A percentile compares a stretch with the other conserved stretches of the same genome.
These are phyloP conservation scores for Tuber umbilicatum DNA, from an alignment of 495 filamentous ascomycete species.

Conservation along the genomic window DNA sequence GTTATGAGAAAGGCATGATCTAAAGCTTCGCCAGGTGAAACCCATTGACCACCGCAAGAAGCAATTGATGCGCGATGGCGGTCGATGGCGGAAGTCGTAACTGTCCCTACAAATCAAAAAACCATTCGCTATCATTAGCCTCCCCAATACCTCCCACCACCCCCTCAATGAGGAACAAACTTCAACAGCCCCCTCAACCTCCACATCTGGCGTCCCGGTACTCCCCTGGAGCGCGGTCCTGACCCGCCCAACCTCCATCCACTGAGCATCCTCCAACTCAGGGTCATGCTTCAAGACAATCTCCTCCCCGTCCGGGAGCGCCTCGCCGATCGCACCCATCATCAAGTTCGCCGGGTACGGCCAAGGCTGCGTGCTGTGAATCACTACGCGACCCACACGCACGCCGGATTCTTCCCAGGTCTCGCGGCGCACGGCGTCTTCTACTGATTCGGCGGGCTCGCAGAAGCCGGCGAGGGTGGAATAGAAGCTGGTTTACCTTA, in stretches of 20 bases:
- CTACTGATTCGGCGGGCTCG: conserved; percentile 88
- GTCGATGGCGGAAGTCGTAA: conserved; percentile 67
- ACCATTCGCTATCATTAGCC: not conserved
- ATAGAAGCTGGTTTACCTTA: conserved; percentile 61
- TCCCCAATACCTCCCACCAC: conserved; percentile 3
- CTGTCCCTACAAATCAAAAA: conserved; percentile 45
- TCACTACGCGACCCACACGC: conserved; percentile 72
- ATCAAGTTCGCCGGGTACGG: conserved; percentile 84
- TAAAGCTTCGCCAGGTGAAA: conserved; percentile 40
- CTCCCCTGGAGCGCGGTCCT: conserved; percentile 54
- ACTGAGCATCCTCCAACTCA: conserved; percentile 82
- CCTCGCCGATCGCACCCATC: conserved; percentile 90
- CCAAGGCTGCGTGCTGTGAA: conserved; percentile 91
- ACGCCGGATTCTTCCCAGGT: conserved; percentile 95
- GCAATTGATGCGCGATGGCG: conserved; percentile 73
- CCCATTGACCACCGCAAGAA: conserved; percentile 51
- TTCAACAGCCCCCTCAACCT: conserved; percentile 62
- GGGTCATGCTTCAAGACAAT: conserved; percentile 81
- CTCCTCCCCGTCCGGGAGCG: conserved; percentile 66
- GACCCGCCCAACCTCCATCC: conserved; percentile 69
- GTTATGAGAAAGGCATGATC: not conserved
- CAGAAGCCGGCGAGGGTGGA: conserved; percentile 88
- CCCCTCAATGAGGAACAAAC: conserved; percentile 34
- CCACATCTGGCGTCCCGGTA: conserved; percentile 59
- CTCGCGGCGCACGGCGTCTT: conserved; percentile 89